Evolutionary conservation across 2,329 filamentous ascomycete species (phyloP), one percentile per base, ranked within the genome.

Genomic region (Hymenoscyphus salicellus): DNA sequence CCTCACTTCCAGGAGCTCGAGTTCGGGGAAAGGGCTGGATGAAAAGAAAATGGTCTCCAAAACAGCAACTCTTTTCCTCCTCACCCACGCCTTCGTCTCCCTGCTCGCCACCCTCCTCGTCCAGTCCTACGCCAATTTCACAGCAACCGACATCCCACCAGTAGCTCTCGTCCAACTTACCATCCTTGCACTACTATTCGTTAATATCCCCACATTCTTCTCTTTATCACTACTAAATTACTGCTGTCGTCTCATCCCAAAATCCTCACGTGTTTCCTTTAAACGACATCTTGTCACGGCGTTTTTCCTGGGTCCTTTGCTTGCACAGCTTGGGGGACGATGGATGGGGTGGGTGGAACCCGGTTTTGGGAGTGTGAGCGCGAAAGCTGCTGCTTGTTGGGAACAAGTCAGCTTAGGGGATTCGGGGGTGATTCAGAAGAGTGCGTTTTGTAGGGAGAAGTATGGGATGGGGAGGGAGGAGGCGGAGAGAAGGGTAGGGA

Each of bases 1-100:
- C n/a, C 10, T 23, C 43, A 20, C 20, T 11, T 7, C 7, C n/a
- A 10, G n/a, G 3, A 11, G 3, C n/a, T n/a, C 7, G n/a, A 6
- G 28, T 30, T 30, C 28, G 6, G 7, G 20, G 20, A 46, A 46
- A 46, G 41, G 41, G n/a, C n/a, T n/a, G n/a, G n/a, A n/a, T n/a
- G n/a, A n/a, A 43, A 5, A 17, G 3, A 52, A 11, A 52, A 56
- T 43, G 55, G 33, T 60, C n/a, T 62, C 56, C 32, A 65, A 62
- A 56, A 59, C 46, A 20, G 60, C 63, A 52, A 65, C 63, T 20
- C n/a, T 60, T 30, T 10, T 65, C 56, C 63, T 65, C 32, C n/a
- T 59, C 3, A 11, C 38, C 20, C 61, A 63, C 20, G 28, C 61
- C 41, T 16, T 59, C 5, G 17, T 14, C 14, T n/a, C 28, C 28